Evolutionary conservation across 495 filamentous ascomycete species (phyloP).

Genomic region (Sporormia fimetaria): DNA sequence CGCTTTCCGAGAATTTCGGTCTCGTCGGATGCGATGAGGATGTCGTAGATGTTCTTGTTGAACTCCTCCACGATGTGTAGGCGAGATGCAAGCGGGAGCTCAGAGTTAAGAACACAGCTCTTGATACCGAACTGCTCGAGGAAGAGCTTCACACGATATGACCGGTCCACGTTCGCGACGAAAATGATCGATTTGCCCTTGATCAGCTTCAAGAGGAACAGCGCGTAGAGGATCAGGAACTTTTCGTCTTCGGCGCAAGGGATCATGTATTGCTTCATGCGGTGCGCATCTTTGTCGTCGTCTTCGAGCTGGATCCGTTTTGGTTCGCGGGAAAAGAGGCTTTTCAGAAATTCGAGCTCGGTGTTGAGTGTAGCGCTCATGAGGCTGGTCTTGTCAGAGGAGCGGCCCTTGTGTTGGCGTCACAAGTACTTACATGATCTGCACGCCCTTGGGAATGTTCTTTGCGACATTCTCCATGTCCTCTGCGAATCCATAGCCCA

Average conservation of each 20-base stretch:
- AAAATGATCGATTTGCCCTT: constrained; percentile 94
- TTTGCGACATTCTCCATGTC: constrained; percentile 70
- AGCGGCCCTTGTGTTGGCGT: background rate
- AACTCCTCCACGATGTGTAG: constrained; percentile 95
- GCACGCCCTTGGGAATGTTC: constrained; percentile 68
- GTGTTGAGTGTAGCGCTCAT: constrained; percentile 86
- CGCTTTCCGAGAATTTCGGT: constrained; percentile 65
- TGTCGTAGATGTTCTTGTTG: constrained; percentile 91
- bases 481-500: constrained; percentile 88
- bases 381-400: constrained; percentile 34
- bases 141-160: constrained; percentile 89
- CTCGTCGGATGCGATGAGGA: constrained; percentile 93
- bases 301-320: constrained; percentile 66
- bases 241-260: constrained; percentile 94
- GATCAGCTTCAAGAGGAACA: constrained; percentile 88
- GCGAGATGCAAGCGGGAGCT: constrained; percentile 83
- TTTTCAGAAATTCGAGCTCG: constrained; percentile 76
- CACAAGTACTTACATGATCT: constrained; percentile 46
- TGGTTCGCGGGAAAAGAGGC: constrained; percentile 75
- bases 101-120: constrained; percentile 88
- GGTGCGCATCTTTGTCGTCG: constrained; percentile 56
- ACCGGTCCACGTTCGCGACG: constrained; percentile 83
- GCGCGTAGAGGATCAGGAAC: constrained; percentile 83
- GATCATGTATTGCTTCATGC: constrained; percentile 76
- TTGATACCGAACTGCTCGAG: constrained; percentile 93